Conservation (phyloP, 371 early-diverging fungal genomes). For the Haplosporangium sp. region DNA sequence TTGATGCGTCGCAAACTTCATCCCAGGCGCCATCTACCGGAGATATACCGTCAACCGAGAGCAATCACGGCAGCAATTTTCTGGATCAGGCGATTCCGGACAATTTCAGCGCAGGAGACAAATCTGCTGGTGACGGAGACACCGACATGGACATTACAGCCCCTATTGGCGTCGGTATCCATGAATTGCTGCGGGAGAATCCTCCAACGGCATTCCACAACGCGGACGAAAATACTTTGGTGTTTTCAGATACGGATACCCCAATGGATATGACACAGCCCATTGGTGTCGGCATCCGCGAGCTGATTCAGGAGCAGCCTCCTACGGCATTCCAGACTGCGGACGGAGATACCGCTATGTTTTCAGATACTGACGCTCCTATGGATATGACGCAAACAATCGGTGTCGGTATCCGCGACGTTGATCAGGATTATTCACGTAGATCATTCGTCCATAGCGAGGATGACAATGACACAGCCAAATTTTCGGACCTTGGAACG, state of each 20-base stretch:
- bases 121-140: constrained; percentile 21
- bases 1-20: no score
- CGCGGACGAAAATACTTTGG: constrained; percentile 28
- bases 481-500: not conserved
- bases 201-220: constrained; percentile 33
- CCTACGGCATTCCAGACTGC: not conserved
- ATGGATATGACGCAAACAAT: not conserved
- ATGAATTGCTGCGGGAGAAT: constrained; percentile 28
- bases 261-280: constrained; percentile 47
- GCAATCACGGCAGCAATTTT: not conserved
- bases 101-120: not conserved
- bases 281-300: constrained; percentile 29
- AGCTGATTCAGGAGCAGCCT: constrained; percentile 1
- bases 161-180: constrained; percentile 42
- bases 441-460: no score
- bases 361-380: not conserved
- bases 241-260: constrained; percentile 29
- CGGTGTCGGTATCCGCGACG: not conserved
- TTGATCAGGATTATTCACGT: no score
- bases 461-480: no score
- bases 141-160: constrained; percentile 50
- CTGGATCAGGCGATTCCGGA: not conserved
- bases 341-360: not conserved
- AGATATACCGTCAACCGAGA: no score
- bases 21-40: no score